These are phyloP conservation scores for Isabelozyma rhagii DNA, from an alignment of 805 yeast genomes.

Conservation along the genomic window DNA sequence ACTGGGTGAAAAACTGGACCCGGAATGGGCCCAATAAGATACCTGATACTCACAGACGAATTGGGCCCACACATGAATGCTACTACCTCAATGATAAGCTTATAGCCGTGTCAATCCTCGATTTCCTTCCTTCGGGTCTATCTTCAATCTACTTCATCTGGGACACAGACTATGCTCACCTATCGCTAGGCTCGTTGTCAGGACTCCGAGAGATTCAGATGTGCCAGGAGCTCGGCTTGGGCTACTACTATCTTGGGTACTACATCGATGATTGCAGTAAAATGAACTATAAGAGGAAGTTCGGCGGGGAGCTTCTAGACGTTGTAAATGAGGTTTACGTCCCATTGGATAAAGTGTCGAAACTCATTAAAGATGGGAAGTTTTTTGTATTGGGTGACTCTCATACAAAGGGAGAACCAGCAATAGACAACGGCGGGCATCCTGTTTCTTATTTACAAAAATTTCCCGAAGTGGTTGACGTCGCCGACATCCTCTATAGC, in stretches of 20 bases:
- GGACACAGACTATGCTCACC: constrained; percentile 73
- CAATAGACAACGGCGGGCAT: constrained; percentile 3
- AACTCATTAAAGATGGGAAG: constrained; percentile 23
- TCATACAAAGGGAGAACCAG: constrained; percentile 4
- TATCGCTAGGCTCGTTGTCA: constrained; percentile 75
- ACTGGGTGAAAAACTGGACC: constrained; percentile 34
- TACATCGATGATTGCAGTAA: constrained; percentile 76
- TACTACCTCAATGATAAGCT: constrained; percentile 62
- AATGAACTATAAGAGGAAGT: constrained; percentile 77
- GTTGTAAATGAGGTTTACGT: constrained; percentile 45
- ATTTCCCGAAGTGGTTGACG: constrained; percentile 1
- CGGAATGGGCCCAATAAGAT: not conserved
- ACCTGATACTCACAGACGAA: constrained; percentile 8
- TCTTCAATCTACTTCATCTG: constrained; percentile 87
- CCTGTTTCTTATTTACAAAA: not conserved
- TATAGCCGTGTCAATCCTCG: constrained; percentile 75
- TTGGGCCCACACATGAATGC: constrained; percentile 77
- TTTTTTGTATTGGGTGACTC: constrained; percentile 23
- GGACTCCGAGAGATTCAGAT: constrained; percentile 68
- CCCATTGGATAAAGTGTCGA: constrained; percentile 29
- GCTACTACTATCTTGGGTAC: constrained; percentile 75
- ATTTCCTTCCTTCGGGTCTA: constrained; percentile 68
- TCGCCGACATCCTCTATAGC: constrained; percentile 13
- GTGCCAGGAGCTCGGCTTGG: constrained; percentile 41
- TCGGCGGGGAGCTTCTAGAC: constrained; percentile 73